Evolutionary conservation across 352 stramenopile genomes (phyloP).

Genomic region (Phytophthora constricta): DNA sequence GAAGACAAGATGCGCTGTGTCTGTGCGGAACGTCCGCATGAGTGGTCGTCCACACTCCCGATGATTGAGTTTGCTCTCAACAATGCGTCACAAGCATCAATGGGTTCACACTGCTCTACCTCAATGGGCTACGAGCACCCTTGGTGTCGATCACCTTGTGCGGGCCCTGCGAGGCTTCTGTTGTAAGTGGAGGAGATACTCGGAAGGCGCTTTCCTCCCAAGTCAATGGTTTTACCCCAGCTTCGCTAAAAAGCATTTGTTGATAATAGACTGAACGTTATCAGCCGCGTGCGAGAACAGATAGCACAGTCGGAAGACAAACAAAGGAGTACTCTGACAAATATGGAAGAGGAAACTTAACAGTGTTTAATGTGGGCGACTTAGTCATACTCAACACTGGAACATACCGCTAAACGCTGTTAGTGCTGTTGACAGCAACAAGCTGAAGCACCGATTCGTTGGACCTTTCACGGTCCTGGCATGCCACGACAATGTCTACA

Average conservation of each 20-base stretch:
- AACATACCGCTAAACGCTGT: slow-evolving; percentile 13
- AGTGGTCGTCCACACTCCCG: slow-evolving; percentile 19
- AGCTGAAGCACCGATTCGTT: slow-evolving; percentile 29
- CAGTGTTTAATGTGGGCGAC: slow-evolving; percentile 5
- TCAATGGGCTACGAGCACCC: slow-evolving; percentile 10
- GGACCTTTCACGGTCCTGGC: slow-evolving; percentile 10
- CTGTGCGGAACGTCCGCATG: too few relatives aligned
- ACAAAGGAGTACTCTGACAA: slow-evolving; percentile 3
- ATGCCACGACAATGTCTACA: neutral
- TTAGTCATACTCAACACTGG: slow-evolving; percentile 5
- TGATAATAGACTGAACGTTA: too few relatives aligned
- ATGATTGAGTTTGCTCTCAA: slow-evolving; percentile 33
- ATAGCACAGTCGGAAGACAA: neutral
- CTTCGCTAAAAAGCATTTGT: too few relatives aligned
- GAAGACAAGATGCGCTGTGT: too few relatives aligned
- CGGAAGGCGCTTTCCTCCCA: too few relatives aligned
- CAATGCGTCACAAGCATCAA: slow-evolving; percentile 23
- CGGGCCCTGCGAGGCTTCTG: neutral
- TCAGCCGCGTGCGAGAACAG: neutral
- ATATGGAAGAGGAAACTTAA: slow-evolving; percentile 12
- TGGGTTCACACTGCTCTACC: slow-evolving; percentile 19
- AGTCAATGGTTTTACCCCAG: too few relatives aligned
- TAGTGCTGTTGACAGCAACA: slow-evolving; percentile 1
- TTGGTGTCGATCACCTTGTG: slow-evolving; percentile 13
- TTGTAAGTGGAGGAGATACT: neutral